These are phyloP conservation scores for Nymphaea thermarum DNA, from an alignment of 164 flowering plant genomes.

Conservation along the genomic window DNA sequence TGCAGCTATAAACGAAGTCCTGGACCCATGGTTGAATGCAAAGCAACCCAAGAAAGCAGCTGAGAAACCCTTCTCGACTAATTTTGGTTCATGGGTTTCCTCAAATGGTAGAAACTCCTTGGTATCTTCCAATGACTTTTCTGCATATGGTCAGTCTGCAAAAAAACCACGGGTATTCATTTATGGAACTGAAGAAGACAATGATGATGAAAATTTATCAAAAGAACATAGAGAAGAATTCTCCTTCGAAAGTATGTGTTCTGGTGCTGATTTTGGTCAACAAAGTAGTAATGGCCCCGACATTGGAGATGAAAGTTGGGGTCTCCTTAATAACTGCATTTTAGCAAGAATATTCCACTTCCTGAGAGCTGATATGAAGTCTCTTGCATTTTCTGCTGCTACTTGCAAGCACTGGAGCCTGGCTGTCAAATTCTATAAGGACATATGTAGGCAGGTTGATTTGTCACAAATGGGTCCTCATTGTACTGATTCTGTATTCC, in stretches of 20 bases:
- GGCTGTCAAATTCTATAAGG: constrained; percentile 51
- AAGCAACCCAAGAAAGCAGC: constrained; percentile 77
- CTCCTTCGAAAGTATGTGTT: constrained; percentile 64
- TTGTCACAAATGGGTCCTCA: constrained; percentile 49
- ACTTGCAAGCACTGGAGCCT: constrained; percentile 88
- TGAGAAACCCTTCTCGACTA: constrained; percentile 23
- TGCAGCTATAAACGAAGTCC: constrained; percentile 83
- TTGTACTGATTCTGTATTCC: constrained; percentile 52
- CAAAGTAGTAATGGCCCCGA: constrained; percentile 22
- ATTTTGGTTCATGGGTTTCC: constrained; percentile 14
- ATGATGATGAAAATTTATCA: constrained; percentile 29
- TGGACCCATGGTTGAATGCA: constrained; percentile 88
- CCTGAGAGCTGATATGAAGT: constrained; percentile 61
- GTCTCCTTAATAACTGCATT: constrained; percentile 51
- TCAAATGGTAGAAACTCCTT: constrained; percentile 8
- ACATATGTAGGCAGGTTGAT: constrained; percentile 50
- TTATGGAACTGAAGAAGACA: constrained; percentile 54
- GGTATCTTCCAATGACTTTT: constrained; percentile 5
- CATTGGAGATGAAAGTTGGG: constrained; percentile 50
- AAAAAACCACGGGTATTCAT: constrained; percentile 45
- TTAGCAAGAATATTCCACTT: constrained; percentile 83
- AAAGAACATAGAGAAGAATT: constrained; percentile 22
- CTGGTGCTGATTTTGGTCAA: constrained; percentile 26
- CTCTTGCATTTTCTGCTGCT: constrained; percentile 61
- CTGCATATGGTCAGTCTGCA: constrained; percentile 22